Percentiles rank a stretch among this genome's conserved stretches.
Evolutionary conservation across 169 alveolate species (phyloP).

Genomic region (Eimeria sp.): DNA sequence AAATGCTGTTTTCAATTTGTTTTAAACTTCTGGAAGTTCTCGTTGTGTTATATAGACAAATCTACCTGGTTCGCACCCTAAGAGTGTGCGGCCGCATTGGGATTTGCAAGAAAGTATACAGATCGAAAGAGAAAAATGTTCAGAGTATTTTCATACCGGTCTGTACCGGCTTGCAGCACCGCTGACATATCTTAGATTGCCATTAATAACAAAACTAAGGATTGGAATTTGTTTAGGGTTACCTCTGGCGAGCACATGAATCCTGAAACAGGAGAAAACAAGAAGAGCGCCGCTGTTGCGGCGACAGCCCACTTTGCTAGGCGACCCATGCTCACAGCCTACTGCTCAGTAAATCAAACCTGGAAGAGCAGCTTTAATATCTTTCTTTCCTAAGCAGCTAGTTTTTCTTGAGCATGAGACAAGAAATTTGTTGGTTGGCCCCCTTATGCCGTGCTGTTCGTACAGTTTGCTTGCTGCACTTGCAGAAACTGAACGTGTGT

Average conservation of each 20-base stretch:
- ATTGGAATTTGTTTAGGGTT: not conserved
- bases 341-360: not conserved
- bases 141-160: conserved; percentile 29
- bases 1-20: conserved; percentile 8
- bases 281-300: not conserved
- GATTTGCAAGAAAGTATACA: not conserved
- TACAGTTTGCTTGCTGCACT: not conserved
- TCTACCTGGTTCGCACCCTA: conserved; percentile 29
- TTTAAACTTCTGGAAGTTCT: not conserved
- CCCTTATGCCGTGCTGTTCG: not conserved
- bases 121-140: not conserved
- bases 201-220: not conserved
- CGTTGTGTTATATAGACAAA: not conserved
- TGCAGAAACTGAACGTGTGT: not conserved
- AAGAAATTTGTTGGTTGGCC: not conserved
- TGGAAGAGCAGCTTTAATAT: not conserved
- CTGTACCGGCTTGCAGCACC: conserved; percentile 80
- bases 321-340: not conserved
- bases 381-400: not conserved
- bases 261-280: conserved; percentile 18
- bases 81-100: not conserved
- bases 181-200: conserved; percentile 60
- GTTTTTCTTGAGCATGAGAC: not conserved
- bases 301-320: not conserved
- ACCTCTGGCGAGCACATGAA: conserved; percentile 72